Percentiles rank a stretch among this genome's conserved stretches.
Evolutionary conservation across 331 rosid species (phyloP).

Genomic region (Acacia pycnantha): DNA sequence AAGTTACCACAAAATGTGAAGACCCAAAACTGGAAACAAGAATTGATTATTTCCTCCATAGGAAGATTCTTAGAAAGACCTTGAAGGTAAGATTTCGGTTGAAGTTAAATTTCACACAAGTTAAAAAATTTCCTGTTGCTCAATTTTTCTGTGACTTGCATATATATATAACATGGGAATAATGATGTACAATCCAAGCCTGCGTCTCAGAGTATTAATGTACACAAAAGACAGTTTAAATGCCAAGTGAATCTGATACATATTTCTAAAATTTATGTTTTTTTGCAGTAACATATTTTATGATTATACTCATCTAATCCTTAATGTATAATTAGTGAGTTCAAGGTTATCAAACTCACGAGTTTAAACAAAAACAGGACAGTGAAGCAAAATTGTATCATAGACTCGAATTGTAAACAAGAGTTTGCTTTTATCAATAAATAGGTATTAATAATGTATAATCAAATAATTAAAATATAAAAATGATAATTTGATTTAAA

Average conservation of each 20-base stretch:
- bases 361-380: rapidly evolving
- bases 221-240: background rate
- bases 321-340: too few species aligned
- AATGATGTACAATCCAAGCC: background rate
- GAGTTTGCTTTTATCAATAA: too few species aligned
- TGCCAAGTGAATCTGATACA: background rate
- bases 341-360: too few species aligned
- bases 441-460: too few species aligned
- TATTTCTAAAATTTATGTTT: background rate
- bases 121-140: background rate
- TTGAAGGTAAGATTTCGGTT: background rate
- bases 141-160: too few species aligned
- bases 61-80: background rate
- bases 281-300: background rate
- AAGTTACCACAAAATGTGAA: background rate
- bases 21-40: background rate
- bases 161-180: too few species aligned
- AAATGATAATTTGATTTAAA: too few species aligned
- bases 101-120: background rate
- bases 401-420: too few species aligned
- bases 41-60: background rate
- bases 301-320: background rate
- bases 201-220: background rate
- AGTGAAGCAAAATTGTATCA: too few species aligned
- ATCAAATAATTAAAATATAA: too few species aligned